phyloP scores from a whole-genome alignment of 2,329 filamentous ascomycete species.

The Penicillium expansum region DNA sequence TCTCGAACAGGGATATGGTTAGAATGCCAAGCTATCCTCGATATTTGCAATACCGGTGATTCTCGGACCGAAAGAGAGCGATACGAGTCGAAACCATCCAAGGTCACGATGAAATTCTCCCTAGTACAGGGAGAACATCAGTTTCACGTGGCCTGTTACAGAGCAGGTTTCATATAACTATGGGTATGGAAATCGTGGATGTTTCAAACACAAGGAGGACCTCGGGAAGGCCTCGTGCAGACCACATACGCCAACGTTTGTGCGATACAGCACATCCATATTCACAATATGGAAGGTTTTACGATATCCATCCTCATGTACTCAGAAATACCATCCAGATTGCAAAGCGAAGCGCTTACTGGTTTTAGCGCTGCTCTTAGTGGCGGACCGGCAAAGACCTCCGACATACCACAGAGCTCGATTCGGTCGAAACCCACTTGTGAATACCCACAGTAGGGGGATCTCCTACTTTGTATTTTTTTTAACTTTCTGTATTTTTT shows the following conservation, averaged over 20 bases:
- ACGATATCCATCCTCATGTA: neutral
- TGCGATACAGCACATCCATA: neutral
- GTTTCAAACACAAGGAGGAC: neutral
- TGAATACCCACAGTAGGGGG: neutral
- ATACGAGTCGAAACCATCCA: neutral
- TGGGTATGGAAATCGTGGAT: neutral
- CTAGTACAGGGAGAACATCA: neutral
- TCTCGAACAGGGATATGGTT: neutral
- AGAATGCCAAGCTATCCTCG: neutral
- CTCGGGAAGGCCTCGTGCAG: too few species aligned
- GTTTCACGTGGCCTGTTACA: neutral
- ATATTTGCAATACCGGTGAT: neutral
- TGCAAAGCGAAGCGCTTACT: neutral
- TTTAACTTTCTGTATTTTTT: neutral
- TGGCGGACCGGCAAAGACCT: conserved; percentile 22
- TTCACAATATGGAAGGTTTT: neutral
- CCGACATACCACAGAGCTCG: conserved; percentile 23
- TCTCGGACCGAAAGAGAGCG: neutral
- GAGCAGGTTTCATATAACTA: neutral
- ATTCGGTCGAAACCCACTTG: conserved; percentile 9
- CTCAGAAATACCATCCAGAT: neutral
- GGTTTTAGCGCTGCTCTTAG: neutral
- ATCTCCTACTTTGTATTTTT: conserved; percentile 5
- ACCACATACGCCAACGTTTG: too few species aligned
- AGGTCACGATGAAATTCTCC: neutral